Evolutionary conservation across 2,329 filamentous ascomycete genomes (phyloP).

Genomic region (Penicillium sp.): DNA sequence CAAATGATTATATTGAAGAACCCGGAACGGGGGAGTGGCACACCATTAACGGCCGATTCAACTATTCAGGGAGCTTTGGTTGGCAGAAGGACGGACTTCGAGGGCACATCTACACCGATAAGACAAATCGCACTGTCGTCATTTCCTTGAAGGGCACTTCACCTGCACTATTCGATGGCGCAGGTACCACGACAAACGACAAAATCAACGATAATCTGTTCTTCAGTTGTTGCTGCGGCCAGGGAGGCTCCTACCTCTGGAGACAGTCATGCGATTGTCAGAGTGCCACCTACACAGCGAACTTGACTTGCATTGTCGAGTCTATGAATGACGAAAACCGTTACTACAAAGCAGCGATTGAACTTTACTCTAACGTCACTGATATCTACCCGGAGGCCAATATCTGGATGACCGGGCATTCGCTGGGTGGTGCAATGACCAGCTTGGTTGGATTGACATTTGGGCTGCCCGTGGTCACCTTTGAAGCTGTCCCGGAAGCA

Average conservation of each 20-base stretch:
- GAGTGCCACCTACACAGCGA: slow-evolving; percentile 81
- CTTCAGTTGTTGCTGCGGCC: slow-evolving; percentile 95
- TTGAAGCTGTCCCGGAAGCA: slow-evolving; percentile 89
- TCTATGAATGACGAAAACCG: slow-evolving; percentile 78
- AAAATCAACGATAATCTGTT: slow-evolving; percentile 98
- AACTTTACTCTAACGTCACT: slow-evolving; percentile 90
- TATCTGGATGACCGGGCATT: slow-evolving; percentile 90
- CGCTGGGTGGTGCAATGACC: slow-evolving; percentile 82
- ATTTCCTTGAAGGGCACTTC: slow-evolving; percentile 92
- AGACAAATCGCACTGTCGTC: slow-evolving; percentile 79
- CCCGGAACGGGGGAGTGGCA: slow-evolving; percentile 76
- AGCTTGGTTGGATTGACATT: slow-evolving; percentile 90
- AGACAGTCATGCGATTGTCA: slow-evolving; percentile 92
- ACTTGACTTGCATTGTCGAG: slow-evolving; percentile 80
- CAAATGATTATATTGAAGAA: slow-evolving; percentile 80
- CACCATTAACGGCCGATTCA: slow-evolving; percentile 75
- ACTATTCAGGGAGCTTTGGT: slow-evolving; percentile 84
- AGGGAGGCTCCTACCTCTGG: slow-evolving; percentile 88
- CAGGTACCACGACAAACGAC: slow-evolving; percentile 93
- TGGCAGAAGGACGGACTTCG: slow-evolving; percentile 87
- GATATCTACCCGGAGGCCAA: slow-evolving; percentile 80
- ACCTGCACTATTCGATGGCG: slow-evolving; percentile 90
- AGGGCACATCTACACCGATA: slow-evolving; percentile 88
- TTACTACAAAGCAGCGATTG: slow-evolving; percentile 85
- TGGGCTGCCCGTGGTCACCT: slow-evolving; percentile 85